Base-by-base conservation (phyloP, 2,329 filamentous ascomycete genomes). In the Daldinia sp. region DNA sequence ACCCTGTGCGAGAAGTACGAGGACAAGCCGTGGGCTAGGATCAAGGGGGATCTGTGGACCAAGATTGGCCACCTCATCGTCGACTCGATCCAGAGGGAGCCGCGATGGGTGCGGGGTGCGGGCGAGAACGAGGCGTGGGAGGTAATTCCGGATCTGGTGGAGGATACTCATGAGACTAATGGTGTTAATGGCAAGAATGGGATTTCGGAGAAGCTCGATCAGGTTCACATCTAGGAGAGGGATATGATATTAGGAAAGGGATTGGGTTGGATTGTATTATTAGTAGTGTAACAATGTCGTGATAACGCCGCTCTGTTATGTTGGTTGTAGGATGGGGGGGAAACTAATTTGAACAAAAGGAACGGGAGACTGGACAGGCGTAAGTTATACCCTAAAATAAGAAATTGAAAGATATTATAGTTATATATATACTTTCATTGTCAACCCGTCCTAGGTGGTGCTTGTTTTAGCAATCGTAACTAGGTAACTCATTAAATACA, bases 81-180 rank as follows among this genome's bases (percentile, higher is more conserved):
- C 58, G 90, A 92, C 76, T 85, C 85, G 20, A 86, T 89, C 12
- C 87, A 91, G 75, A 81, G 79, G 1, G 79, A 83, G 3, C 77
- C 78, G 1, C 79, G 76, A 33, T 94, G 90, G 90, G 86, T 92
- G 12, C 81, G 88, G 23, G 85, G 84, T 53, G 83, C 85, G 46
- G 92, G 91, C 0, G 88, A 91, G 71, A 84, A 89, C 0, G 84
- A 90, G 74, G 89, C 89, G 3, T 94, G 92, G 91, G 80, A 85
- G 13, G 53, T 54, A 4, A 48, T 63, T 7, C 60, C 61, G n/a
- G 48, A 63, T 42, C 48, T n/a, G 37, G 2, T 23, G 7, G 41
- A 50, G n/a, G 57, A 26, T 18, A 26, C 15, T 39, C 4, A 39
- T 12, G 37, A n/a, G 37, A n/a, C 37, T 1, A 33, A 42, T 39